Conservation (phyloP, 129 eudicot genomes). For the Rutidosis leptorrhynchoides region DNA sequence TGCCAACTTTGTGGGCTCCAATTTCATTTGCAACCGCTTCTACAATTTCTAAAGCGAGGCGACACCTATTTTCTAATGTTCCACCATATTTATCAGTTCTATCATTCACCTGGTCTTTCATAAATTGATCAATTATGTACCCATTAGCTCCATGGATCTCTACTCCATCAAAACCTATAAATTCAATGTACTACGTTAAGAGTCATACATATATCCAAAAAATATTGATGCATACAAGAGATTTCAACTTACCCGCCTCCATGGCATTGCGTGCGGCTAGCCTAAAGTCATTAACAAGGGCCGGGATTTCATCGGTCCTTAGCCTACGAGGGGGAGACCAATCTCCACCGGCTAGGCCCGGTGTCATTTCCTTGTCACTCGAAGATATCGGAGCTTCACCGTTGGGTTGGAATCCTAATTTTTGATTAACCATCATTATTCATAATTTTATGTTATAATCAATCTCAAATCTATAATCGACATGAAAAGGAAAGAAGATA, state of each 20-base stretch:
- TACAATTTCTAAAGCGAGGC: conserved; percentile 42
- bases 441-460: neutral
- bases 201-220: neutral
- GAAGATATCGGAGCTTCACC: conserved; percentile 49
- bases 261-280: conserved; percentile 60
- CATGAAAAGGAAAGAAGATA: too few relatives aligned
- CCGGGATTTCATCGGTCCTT: conserved; percentile 37
- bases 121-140: conserved; percentile 52
- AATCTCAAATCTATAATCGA: too few relatives aligned
- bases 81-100: conserved; percentile 53
- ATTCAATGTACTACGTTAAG: neutral
- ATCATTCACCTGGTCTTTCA: conserved; percentile 52
- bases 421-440: neutral
- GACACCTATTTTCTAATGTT: conserved; percentile 49
- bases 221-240: neutral
- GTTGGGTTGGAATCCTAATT: conserved; percentile 41
- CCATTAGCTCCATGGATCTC: conserved; percentile 65
- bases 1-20: conserved; percentile 47
- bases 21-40: conserved; percentile 49
- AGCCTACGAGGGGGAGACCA: conserved; percentile 56
- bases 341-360: conserved; percentile 37
- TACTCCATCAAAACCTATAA: conserved; percentile 59
- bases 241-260: conserved; percentile 37
- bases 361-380: conserved; percentile 39
- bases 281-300: conserved; percentile 44